A percentile compares a stretch with the other conserved stretches of the same genome.
Evolutionary conservation across 2,329 filamentous ascomycete genomes (phyloP).

Genomic region (Colletotrichum sp.): DNA sequence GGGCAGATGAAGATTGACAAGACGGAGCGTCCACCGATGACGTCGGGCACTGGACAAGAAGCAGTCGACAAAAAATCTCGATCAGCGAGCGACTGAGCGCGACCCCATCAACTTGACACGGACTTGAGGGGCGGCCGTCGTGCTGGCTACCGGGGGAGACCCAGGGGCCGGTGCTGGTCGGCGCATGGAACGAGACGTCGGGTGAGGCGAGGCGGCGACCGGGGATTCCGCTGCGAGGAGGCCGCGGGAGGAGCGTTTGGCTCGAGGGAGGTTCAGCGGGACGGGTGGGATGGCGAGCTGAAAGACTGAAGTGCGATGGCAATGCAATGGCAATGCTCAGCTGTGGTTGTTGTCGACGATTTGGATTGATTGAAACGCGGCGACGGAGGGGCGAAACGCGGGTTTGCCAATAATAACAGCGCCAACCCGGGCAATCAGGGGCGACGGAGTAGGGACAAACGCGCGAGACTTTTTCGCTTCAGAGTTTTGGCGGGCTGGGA

Average conservation of each 20-base stretch:
- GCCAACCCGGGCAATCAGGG: background rate
- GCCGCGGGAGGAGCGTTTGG: background rate
- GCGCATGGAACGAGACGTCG: background rate
- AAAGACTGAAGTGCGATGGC: background rate
- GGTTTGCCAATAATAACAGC: background rate
- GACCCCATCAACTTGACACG: conserved; percentile 21
- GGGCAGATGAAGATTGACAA: background rate
- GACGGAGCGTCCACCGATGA: background rate
- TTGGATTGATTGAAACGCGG: background rate
- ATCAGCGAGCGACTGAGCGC: background rate
- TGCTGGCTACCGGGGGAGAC: background rate
- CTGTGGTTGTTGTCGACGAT: background rate
- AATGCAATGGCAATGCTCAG: background rate
- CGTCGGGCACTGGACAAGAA: background rate
- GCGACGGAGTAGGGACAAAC: background rate
- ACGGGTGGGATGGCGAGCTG: background rate
- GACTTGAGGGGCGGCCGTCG: background rate
- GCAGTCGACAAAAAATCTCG: background rate
- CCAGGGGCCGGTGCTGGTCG: background rate
- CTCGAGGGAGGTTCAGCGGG: background rate
- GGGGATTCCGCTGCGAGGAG: background rate
- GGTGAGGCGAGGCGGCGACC: background rate
- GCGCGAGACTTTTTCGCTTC: background rate
- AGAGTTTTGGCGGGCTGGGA: background rate
- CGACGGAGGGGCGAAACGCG: background rate